Percentiles rank a stretch among this genome's conserved stretches.
These are phyloP conservation scores for Coemansia sp. DNA, from an alignment of 192 early-diverging fungal species.

Conservation along the genomic window DNA sequence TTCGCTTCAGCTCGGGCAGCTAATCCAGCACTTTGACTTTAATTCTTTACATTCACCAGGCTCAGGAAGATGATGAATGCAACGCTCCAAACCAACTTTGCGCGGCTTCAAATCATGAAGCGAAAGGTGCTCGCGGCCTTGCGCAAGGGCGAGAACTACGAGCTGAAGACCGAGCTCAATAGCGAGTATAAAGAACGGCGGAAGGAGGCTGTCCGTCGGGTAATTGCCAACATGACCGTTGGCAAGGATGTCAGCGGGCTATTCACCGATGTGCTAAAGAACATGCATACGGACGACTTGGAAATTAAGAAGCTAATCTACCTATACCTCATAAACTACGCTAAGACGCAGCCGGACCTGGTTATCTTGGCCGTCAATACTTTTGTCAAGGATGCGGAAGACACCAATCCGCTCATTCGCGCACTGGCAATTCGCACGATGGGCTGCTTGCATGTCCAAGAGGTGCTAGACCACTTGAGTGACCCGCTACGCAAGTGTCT, in stretches of 20 bases:
- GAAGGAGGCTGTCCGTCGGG: constrained; percentile 97
- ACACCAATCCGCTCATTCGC: constrained; percentile 90
- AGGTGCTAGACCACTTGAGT: constrained; percentile 89
- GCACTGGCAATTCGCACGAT: constrained; percentile 97
- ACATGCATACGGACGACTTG: constrained; percentile 98
- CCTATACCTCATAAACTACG: constrained; percentile 97
- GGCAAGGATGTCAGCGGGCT: constrained; percentile 96
- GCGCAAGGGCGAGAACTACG: constrained; percentile 84
- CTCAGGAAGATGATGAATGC: constrained; percentile 49
- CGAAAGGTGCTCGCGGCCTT: constrained; percentile 49
- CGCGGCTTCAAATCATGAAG: constrained; percentile 53
- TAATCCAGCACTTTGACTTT: not conserved
- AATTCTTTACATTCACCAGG: not conserved
- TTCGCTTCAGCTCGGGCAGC: not conserved
- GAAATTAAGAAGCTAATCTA: constrained; percentile 99
- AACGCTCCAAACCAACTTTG: constrained; percentile 48
- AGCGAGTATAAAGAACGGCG: constrained; percentile 93
- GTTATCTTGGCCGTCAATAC: constrained; percentile 97
- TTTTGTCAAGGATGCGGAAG: constrained; percentile 97
- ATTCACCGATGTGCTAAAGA: constrained; percentile 97
- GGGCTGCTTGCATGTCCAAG: constrained; percentile 94
- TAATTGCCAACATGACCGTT: constrained; percentile 99
- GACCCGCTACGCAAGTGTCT: constrained; percentile 91
- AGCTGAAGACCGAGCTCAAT: constrained; percentile 95
- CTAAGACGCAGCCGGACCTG: constrained; percentile 92